phyloP scores from a whole-genome alignment of 345 rosid genomes.

The Arabis hirsuta region DNA sequence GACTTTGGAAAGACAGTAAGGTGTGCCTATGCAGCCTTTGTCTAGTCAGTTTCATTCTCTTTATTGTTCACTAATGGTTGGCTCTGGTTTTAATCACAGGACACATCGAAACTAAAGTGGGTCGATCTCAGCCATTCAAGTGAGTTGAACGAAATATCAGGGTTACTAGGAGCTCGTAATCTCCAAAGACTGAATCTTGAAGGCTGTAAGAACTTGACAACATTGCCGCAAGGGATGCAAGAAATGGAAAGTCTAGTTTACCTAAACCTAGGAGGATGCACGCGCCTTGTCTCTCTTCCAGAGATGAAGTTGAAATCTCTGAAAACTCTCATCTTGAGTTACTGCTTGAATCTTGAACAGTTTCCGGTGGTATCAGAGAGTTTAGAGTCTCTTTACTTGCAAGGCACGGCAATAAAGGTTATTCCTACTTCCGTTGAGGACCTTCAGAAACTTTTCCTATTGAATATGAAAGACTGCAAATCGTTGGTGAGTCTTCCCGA shows the following conservation, averaged over 20 bases:
- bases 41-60: no score
- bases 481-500: neutral
- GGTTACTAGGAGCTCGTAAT: slow-evolving; percentile 22
- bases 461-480: slow-evolving; percentile 21
- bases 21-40: neutral
- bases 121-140: slow-evolving; percentile 22
- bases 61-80: neutral
- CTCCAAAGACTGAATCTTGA: slow-evolving; percentile 27
- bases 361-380: slow-evolving; percentile 21
- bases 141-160: slow-evolving; percentile 20
- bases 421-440: neutral
- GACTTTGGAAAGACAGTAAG: slow-evolving; percentile 27
- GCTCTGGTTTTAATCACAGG: slow-evolving; percentile 19
- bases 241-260: slow-evolving; percentile 14
- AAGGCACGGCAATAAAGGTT: slow-evolving; percentile 19
- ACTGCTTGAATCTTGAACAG: slow-evolving; percentile 27
- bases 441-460: neutral
- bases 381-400: slow-evolving; percentile 16
- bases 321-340: slow-evolving; percentile 17
- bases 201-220: slow-evolving; percentile 11
- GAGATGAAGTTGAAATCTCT: neutral
- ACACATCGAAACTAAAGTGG: slow-evolving; percentile 23
- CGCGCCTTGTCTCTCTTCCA: slow-evolving; percentile 10
- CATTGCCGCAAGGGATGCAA: neutral
- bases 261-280: slow-evolving; percentile 26